Base-by-base conservation (phyloP, 768 basidiomycete genomes). In the Leccinum aurantiacum region DNA sequence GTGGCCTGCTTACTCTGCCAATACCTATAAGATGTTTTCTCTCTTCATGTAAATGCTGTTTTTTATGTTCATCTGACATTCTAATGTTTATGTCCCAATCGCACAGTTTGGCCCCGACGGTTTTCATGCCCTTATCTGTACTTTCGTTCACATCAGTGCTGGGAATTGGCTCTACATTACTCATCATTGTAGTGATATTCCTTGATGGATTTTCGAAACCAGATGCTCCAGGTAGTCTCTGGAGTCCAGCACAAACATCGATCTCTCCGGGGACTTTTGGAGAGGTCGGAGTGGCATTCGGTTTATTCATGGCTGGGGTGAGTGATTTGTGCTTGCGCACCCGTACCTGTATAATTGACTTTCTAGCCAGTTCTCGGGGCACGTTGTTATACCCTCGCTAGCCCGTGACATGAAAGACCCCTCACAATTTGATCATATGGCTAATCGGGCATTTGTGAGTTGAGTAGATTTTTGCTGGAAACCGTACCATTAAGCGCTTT, bases 301-400 rank as follows among this genome's bases (percentile, higher is more conserved):
- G 95, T 2, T 78, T 98, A 62, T 86, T 98, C 68, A 93, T 98
- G 87, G 91, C 92, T 8, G 93, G 95, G 15, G 92, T 93, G 69
- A 69, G 84, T 69, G 52, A 27, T 19, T 53, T 24, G 24, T 50
- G 24, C 35, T 63, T 22, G 6, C 53, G 53, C 10, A 10, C 17
- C n/a, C 15, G 35, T 54, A 13, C 22, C 10, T 24, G 19, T 5
- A 17, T 35, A 17, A 1, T 33, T 60, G 8, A 53, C 33, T 25
- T 51, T 35, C 19, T 49, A 48, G 25, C 27, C 10, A 93, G 86
- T 95, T 96, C 67, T 86, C 93, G 3, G 95, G 95, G 2, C 96
- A 98, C 70, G 89, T 93, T 14, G 89, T 95, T 29, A 89, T 98
- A 53, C 95, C 95, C 19, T 91, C 90, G 22, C 74, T 98, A 15